Evolutionary conservation across 768 basidiomycete species (phyloP).

Genomic region (Termitomyces sp.): DNA sequence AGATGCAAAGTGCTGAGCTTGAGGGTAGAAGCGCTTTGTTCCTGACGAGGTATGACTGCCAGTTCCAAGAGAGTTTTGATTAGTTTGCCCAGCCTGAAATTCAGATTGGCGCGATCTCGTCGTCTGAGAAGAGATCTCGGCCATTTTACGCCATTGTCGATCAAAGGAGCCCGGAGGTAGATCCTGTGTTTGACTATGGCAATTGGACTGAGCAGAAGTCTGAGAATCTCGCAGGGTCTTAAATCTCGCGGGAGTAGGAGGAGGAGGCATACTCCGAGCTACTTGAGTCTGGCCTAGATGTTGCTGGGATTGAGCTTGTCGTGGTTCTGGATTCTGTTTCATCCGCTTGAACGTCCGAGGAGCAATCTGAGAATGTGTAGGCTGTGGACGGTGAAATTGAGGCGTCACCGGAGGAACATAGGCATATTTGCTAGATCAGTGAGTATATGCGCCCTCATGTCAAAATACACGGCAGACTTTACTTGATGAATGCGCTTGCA

Average conservation of each 20-base stretch:
- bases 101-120: slow-evolving; percentile 20
- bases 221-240: slow-evolving; percentile 13
- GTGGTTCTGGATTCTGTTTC: slow-evolving; percentile 20
- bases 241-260: slow-evolving; percentile 21
- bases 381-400: slow-evolving; percentile 31
- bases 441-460: slow-evolving; percentile 17
- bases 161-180: slow-evolving; percentile 12
- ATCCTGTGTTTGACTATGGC: slow-evolving; percentile 9
- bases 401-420: slow-evolving; percentile 47
- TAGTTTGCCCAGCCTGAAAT: slow-evolving; percentile 10
- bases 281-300: slow-evolving; percentile 8
- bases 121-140: slow-evolving; percentile 47
- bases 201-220: slow-evolving; percentile 3
- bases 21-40: slow-evolving; percentile 10
- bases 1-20: slow-evolving; percentile 5
- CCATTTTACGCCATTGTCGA: slow-evolving; percentile 34
- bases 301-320: slow-evolving; percentile 13
- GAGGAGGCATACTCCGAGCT: slow-evolving; percentile 15
- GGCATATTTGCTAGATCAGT: slow-evolving; percentile 54
- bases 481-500: slow-evolving; percentile 24
- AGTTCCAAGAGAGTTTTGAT: slow-evolving; percentile 1
- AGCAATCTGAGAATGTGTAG: slow-evolving; percentile 38
- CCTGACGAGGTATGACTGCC: slow-evolving; percentile 5
- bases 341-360: slow-evolving; percentile 33
- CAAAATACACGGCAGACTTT: slow-evolving; percentile 13